phyloP scores from a whole-genome alignment of 2,329 filamentous ascomycete genomes.

The Verticillium albo-atrum region DNA sequence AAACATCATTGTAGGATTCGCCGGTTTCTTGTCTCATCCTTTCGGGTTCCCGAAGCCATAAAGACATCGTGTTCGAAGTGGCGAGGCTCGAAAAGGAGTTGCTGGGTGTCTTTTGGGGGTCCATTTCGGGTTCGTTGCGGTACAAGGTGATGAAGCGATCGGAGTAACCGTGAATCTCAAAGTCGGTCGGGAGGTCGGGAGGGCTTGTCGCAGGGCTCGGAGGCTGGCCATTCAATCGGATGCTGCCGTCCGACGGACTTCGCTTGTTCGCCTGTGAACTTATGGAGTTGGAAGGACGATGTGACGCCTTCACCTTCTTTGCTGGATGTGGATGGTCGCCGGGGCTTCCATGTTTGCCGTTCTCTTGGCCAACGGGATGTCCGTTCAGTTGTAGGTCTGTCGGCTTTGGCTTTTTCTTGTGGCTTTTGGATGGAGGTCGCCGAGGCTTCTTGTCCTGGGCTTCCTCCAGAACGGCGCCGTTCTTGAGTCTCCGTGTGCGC shows the following conservation, averaged over 20 bases:
- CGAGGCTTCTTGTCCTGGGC: conserved; percentile 66
- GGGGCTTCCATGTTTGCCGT: conserved; percentile 39
- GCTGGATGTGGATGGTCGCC: conserved; percentile 49
- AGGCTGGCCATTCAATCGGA: conserved; percentile 54
- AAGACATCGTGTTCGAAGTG: conserved; percentile 69
- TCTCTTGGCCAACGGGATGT: conserved; percentile 55
- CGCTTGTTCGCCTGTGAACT: conserved; percentile 64
- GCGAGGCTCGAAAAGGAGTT: conserved; percentile 76
- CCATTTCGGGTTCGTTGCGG: conserved; percentile 51
- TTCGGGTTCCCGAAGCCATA: conserved; percentile 73
- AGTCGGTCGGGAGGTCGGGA: conserved; percentile 58
- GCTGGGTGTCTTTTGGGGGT: conserved; percentile 47
- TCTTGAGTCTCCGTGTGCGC: conserved; percentile 57
- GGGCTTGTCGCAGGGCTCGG: conserved; percentile 75
- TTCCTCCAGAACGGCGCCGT: conserved; percentile 38
- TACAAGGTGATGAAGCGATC: conserved; percentile 72
- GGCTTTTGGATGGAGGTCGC: conserved; percentile 70
- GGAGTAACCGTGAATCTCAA: conserved; percentile 66
- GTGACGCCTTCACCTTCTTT: conserved; percentile 79
- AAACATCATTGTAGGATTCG: conserved; percentile 62
- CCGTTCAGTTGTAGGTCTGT: conserved; percentile 64
- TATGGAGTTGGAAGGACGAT: conserved; percentile 73
- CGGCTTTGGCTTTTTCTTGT: conserved; percentile 85
- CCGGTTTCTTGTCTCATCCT: conserved; percentile 65
- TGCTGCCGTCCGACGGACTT: conserved; percentile 60